Base-by-base conservation (phyloP, 2,329 filamentous ascomycete genomes). In the Aspergillus novoparasiticus region DNA sequence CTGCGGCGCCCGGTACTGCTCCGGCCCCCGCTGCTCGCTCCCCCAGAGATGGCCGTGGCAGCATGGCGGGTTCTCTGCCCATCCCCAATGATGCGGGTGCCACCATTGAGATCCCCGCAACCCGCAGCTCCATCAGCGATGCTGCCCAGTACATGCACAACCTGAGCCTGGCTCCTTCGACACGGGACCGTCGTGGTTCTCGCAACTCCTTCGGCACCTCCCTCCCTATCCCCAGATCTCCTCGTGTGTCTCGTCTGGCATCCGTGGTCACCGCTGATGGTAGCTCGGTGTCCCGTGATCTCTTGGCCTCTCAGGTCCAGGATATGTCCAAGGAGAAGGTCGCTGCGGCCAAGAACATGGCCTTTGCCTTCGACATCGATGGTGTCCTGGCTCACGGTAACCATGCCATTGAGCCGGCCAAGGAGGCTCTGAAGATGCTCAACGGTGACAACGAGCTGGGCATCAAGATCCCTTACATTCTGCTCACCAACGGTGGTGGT, bases 391-490 rank as follows among this genome's bases (percentile, higher is more conserved):
- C 91, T 61, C 89, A 91, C 78, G 89, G 89, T 72, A 89, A 90
- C 78, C 83, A 89, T 62, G 79, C 90, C 63, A 91, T 92, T 66
- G 87, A 88, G 48, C 85, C 91, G 79, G 89, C 87, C 64, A 82
- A 85, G 72, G 84, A 86, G 62, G 87, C 86, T 16, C 85, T 91
- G 45, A 86, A 89, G 75, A 90, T 91, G 76, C 82, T 91, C 57
- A 91, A 91, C 77, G 89, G 89, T 11, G 88, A 91, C 79, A 91
- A 91, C 78, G 88, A 92, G 80, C 86, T 92, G 57, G 89, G 89
- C 64, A 91, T 92, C 81, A 91, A 90, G 84, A 92, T 92, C 83
- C 89, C 64, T 82, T 77, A 91, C 82, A 91, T 91, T 75, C 89
- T 92, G 80, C 80, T 92, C 61, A 92, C 89, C 74, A 92, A 92